phyloP scores from a whole-genome alignment of 306 rosid species.

The Citrullus mucosospermus region DNA sequence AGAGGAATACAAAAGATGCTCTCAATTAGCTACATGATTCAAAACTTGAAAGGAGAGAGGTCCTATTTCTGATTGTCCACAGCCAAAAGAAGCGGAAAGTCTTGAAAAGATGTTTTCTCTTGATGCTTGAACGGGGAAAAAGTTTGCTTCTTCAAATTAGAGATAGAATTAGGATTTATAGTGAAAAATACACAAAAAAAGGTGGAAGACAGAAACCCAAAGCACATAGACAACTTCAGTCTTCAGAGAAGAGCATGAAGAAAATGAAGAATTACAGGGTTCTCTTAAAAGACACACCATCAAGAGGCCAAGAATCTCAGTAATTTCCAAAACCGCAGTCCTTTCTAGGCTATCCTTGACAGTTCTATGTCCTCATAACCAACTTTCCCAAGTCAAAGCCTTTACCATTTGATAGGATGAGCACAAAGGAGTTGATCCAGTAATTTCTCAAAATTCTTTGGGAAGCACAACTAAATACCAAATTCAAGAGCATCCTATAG shows the following conservation, averaged over 20 bases:
- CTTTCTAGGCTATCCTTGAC: neutral
- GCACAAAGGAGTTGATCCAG: neutral
- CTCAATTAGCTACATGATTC: too few relatives aligned
- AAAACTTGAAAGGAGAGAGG: too few relatives aligned
- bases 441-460: neutral
- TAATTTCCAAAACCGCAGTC: neutral
- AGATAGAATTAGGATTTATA: neutral
- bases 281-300: neutral
- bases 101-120: neutral
- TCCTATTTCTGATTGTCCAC: too few relatives aligned
- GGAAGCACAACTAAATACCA: neutral
- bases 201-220: neutral
- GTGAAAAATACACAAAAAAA: neutral
- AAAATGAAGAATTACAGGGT: neutral
- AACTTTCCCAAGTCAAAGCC: neutral
- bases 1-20: too few relatives aligned
- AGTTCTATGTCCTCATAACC: neutral
- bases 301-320: neutral
- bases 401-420: neutral
- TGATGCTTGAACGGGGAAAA: neutral
- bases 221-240: neutral
- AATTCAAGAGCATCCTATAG: neutral
- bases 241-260: neutral
- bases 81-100: too few relatives aligned
- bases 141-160: neutral